Percentiles rank a stretch among this genome's conserved stretches.
phyloP scores from a whole-genome alignment of 2,329 filamentous ascomycete species.

The Colletotrichum sp. region DNA sequence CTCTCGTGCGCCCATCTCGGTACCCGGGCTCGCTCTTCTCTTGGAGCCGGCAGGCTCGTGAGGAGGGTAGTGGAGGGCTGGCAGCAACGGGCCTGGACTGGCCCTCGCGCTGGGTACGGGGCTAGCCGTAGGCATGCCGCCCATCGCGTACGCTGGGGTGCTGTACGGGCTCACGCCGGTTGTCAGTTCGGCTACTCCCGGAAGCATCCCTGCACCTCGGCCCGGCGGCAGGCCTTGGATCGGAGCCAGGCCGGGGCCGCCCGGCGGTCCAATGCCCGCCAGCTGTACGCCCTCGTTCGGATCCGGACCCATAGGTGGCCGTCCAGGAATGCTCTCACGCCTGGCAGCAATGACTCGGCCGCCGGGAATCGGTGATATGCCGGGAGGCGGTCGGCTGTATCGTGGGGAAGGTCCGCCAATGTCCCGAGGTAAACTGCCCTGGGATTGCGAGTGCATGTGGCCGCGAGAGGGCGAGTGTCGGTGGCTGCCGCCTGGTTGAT shows the following conservation, averaged over 20 bases:
- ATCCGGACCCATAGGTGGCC: constrained; percentile 34
- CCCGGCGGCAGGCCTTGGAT: constrained; percentile 51
- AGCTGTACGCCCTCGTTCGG: constrained; percentile 35
- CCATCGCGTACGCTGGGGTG: constrained; percentile 58
- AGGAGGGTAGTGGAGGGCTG: constrained; percentile 37
- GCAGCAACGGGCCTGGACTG: constrained; percentile 47
- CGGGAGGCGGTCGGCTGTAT: constrained; percentile 42
- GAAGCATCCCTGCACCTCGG: constrained; percentile 54
- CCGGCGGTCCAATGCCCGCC: constrained; percentile 30
- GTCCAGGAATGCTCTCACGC: constrained; percentile 44
- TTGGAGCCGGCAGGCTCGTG: constrained; percentile 52
- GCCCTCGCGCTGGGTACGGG: constrained; percentile 41
- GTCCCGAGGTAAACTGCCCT: constrained; percentile 50
- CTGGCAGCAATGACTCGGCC: constrained; percentile 43
- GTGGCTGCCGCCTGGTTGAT: constrained; percentile 26
- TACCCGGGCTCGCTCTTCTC: constrained; percentile 52
- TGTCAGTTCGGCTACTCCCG: constrained; percentile 67
- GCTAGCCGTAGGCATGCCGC: constrained; percentile 40
- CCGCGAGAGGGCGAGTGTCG: constrained; percentile 21
- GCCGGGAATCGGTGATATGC: constrained; percentile 33
- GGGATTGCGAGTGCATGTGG: constrained; percentile 50
- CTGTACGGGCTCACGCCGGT: constrained; percentile 67
- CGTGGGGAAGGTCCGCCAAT: constrained; percentile 45
- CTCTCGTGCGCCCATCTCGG: constrained; percentile 48
- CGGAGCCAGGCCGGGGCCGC: constrained; percentile 54